Base-by-base conservation (phyloP, 1,284 basidiomycete species). In the Fomitopsis schrenkii region DNA sequence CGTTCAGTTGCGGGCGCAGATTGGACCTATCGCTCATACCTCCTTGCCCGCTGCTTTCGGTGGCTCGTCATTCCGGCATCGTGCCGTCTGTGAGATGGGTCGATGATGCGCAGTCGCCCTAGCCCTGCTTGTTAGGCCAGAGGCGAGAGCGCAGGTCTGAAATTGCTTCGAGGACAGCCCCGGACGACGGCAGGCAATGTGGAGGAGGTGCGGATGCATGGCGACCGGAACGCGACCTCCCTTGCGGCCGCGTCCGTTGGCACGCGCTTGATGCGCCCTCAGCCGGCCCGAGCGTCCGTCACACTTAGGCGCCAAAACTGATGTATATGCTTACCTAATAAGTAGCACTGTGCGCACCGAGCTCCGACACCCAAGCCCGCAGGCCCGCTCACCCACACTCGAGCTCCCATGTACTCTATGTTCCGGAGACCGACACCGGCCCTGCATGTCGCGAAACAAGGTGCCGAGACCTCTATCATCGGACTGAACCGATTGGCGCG, bases 61-160 rank as follows among this genome's bases (percentile, higher is more conserved):
- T 30, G 55, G 12, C 19, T 59, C 41, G 10, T 59, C 63, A 2
- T 62, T 58, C 8, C 28, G 63, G 19, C 61, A 50, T 3, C 22
- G 41, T 10, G 63, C 35, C 6, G 60, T 62, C 44, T 30, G 60
- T 7, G 61, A 64, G 55, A 67, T 41, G 40, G n/a, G 38, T 6
- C 56, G 44, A 10, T 40, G n/a, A 33, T 56, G 54, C n/a, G 33
- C 3, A 14, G 19, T 15, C 28, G 10, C 36, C 42, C 36, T 56
- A 42, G 55, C 42, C 38, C 42, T 45, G 53, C 33, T 38, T 9
- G 53, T 15, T 8, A 26, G 10, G 9, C 50, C 17, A 35, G 50
- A 15, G 7, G 15, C 36, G 15, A n/a, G 14, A 14, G 33, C 19
- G 35, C 19, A 38, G 22, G 40, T 5, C 8, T 42, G 35, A 19